These are phyloP conservation scores for Sisymbrium irio DNA, from an alignment of 345 rosid genomes.

Conservation along the genomic window DNA sequence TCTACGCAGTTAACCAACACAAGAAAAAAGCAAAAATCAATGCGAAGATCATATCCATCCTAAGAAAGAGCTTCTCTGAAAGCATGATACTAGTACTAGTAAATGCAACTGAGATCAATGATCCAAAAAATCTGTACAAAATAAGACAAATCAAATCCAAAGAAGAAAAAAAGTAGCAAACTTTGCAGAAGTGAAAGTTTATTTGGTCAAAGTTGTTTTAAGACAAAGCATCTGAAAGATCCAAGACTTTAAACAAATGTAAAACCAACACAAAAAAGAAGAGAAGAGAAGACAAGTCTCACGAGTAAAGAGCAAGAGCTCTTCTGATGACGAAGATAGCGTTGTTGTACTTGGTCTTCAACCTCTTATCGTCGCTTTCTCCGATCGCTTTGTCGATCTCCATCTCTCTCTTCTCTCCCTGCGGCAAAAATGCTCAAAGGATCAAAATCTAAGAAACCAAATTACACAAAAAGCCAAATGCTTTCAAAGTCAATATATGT, in stretches of 20 bases:
- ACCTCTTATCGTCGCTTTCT: conserved; percentile 82
- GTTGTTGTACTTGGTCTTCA: conserved; percentile 85
- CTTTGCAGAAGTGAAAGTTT: background rate
- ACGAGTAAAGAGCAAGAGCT: conserved; percentile 93
- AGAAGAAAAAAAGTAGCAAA: background rate
- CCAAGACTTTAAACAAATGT: background rate
- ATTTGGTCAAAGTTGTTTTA: background rate
- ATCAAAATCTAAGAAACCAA: conserved; percentile 14
- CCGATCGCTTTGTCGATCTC: conserved; percentile 87
- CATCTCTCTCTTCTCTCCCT: conserved; percentile 43
- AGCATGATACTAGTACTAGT: background rate
- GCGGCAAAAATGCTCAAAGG: conserved; percentile 13
- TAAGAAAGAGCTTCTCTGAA: background rate
- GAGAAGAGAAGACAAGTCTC: conserved; percentile 36
- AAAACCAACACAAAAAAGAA: background rate
- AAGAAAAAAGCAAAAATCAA: background rate
- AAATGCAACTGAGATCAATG: background rate
- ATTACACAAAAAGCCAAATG: background rate
- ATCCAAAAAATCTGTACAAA: background rate
- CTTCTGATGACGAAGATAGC: conserved; percentile 84
- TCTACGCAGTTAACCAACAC: background rate
- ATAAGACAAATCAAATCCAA: background rate
- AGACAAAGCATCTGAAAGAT: conserved; percentile 20
- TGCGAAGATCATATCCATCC: background rate
- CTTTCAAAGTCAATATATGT: background rate